A percentile compares a stretch with the other conserved stretches of the same genome.
Evolutionary conservation across 2,329 filamentous ascomycete genomes (phyloP).

Genomic region (Fusarium sp.): DNA sequence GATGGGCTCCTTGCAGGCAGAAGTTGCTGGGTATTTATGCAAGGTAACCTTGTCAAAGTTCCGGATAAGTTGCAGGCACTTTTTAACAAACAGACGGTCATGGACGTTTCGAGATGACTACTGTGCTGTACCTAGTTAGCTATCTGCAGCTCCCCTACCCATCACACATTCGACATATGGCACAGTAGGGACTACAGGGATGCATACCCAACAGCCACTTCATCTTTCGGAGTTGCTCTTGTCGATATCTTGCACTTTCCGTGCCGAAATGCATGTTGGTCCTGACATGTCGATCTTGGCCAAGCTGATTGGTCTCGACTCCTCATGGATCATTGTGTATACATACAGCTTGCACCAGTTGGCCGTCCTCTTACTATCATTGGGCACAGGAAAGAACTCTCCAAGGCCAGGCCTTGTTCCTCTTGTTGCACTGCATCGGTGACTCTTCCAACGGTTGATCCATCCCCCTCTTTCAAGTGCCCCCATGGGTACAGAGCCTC

Average conservation of each 20-base stretch:
- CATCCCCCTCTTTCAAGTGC: constrained; percentile 20
- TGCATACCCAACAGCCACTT: constrained; percentile 9
- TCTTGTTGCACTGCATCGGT: constrained; percentile 35
- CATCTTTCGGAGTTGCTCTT: not conserved
- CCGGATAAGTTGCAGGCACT: constrained; percentile 16
- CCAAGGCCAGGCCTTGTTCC: constrained; percentile 27
- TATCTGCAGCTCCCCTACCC: constrained; percentile 18
- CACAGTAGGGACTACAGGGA: constrained; percentile 9
- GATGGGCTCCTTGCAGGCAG: constrained; percentile 13
- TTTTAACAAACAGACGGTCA: constrained; percentile 3
- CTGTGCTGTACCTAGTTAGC: not conserved
- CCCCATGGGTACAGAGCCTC: constrained; percentile 42
- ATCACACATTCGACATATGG: constrained; percentile 10
- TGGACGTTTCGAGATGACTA: constrained; percentile 7
- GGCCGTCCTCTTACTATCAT: constrained; percentile 28
- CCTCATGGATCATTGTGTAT: constrained; percentile 17
- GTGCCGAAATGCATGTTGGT: constrained; percentile 19
- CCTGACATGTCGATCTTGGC: constrained; percentile 29
- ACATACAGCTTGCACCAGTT: constrained; percentile 28
- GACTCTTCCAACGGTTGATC: constrained; percentile 36
- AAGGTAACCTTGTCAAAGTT: constrained; percentile 22
- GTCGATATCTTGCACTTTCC: constrained; percentile 3
- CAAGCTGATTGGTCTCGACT: constrained; percentile 28
- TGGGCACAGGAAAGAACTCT: constrained; percentile 25
- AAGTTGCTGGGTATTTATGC: constrained; percentile 23